These are phyloP conservation scores for Ogataea philodendri DNA, from an alignment of 805 yeast species.

Conservation along the genomic window DNA sequence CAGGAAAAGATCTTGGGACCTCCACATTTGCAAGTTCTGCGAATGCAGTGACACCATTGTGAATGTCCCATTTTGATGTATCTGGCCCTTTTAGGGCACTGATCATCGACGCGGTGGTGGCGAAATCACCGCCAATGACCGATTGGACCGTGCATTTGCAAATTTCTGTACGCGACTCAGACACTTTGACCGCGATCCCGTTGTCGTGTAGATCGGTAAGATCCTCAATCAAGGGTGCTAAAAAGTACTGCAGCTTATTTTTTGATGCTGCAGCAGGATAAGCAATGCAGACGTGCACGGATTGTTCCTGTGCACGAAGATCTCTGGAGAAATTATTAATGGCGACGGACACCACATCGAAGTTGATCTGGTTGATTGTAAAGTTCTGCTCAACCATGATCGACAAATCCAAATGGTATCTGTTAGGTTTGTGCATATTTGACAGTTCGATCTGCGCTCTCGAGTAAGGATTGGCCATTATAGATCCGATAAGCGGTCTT, in stretches of 20 bases:
- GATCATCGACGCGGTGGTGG: constrained; percentile 17
- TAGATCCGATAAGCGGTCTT: constrained; percentile 15
- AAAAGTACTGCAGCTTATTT: constrained; percentile 12
- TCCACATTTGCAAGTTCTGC: constrained; percentile 13
- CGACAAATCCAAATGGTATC: constrained; percentile 8
- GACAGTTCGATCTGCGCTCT: constrained; percentile 14
- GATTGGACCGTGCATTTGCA: constrained; percentile 9
- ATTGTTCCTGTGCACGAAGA: constrained; percentile 12
- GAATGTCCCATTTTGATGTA: constrained; percentile 10
- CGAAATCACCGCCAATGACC: constrained; percentile 16
- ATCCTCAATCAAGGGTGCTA: constrained; percentile 19
- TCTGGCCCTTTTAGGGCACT: constrained; percentile 12
- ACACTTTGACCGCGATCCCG: constrained; percentile 11
- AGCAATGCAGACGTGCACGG: constrained; percentile 15
- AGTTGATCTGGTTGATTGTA: constrained; percentile 1
- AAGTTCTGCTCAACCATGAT: constrained; percentile 12
- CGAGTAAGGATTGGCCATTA: constrained; percentile 14
- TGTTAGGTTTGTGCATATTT: background rate
- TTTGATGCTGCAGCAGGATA: constrained; percentile 12
- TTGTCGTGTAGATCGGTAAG: constrained; percentile 9
- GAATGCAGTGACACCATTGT: constrained; percentile 15
- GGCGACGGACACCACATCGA: constrained; percentile 12
- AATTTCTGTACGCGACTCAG: background rate
- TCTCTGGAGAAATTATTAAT: constrained; percentile 11
- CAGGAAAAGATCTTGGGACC: constrained; percentile 14